Base-by-base conservation (phyloP, 2,329 filamentous ascomycete genomes). In the Xylariaceae sp. region DNA sequence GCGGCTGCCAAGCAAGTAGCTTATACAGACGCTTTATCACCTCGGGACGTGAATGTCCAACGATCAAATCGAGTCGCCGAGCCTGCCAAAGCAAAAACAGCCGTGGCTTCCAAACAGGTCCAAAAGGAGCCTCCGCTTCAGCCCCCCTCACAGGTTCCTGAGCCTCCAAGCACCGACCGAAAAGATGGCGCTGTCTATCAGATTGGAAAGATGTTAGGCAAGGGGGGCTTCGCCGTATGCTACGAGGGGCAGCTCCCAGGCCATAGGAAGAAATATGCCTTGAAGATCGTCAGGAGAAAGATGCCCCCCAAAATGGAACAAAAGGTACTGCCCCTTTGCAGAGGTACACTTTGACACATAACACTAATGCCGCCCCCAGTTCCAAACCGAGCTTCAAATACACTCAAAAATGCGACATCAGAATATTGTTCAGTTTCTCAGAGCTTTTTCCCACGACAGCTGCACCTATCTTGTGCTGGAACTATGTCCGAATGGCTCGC, bases 341-440 rank as follows among this genome's bases (percentile, higher is more conserved):
- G 27, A 12, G 27, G 7, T 16, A 32, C 27, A 8, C 27, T 16
- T 32, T 16, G 12, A 32, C 25, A 16, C 17, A 27, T 21, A 29
- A 22, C 46, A 42, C 50, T 59, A 50, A 54, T 33, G 14, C 5
- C 22, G 22, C 4, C 5, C 7, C 37, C 33, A 83, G 80, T 84
- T 85, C 58, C 81, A 84, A 81, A 81, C 80, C 19, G 93, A 98
- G 67, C 80, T 98, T 6, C 92, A 97, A 68, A 96, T 98, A 49
- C 93, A 98, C 70, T 96, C 93, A 35, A 98, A 97, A 65, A 92
- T 98, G 82, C 83, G 85, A 47, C 93, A 98, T 63, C 86, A 87
- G 42, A 95, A 96, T 65, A 92, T 98, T 55, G 93, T 98, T 52
- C 86, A 92, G 58, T 98, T 98, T 66, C 82, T 95, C 60, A 83